phyloP scores from a whole-genome alignment of 345 rosid species.

The Ricinus communis region DNA sequence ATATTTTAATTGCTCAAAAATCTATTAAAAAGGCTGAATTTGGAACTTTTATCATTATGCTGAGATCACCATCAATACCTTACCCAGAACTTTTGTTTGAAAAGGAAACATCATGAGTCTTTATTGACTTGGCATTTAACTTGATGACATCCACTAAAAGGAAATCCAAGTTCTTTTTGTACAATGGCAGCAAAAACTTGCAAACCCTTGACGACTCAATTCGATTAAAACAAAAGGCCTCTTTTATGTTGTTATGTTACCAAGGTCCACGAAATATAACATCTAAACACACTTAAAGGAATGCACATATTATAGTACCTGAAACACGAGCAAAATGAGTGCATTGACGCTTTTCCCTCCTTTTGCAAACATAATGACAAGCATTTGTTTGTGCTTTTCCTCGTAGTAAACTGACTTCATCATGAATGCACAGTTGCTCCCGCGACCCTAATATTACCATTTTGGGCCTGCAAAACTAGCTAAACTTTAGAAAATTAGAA shows the following conservation, averaged over 20 bases:
- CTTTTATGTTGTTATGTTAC: not conserved
- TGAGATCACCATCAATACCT: not conserved
- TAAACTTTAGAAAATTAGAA: slow-evolving; percentile 15
- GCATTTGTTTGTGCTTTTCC: slow-evolving; percentile 90
- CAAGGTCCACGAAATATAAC: not conserved
- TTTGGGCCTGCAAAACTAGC: slow-evolving; percentile 68
- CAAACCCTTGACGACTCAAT: no score
- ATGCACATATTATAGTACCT: slow-evolving; percentile 35
- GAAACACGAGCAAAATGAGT: slow-evolving; percentile 47
- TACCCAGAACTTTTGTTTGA: not conserved
- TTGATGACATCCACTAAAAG: not conserved
- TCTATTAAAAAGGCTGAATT: not conserved
- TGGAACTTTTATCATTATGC: not conserved
- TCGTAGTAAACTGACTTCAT: slow-evolving; percentile 72
- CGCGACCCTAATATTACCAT: slow-evolving; percentile 90
- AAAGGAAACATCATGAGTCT: not conserved
- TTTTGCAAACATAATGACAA: slow-evolving; percentile 68
- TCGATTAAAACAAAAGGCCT: not conserved
- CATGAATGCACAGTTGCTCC: slow-evolving; percentile 88
- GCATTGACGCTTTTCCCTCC: slow-evolving; percentile 54
- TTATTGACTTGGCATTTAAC: not conserved
- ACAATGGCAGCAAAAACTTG: not conserved
- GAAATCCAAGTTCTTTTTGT: slow-evolving; percentile 1
- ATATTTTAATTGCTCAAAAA: not conserved
- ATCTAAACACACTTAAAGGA: not conserved